phyloP scores from a whole-genome alignment of 2,329 filamentous ascomycete genomes.

The Aspergillus thermomutatus region DNA sequence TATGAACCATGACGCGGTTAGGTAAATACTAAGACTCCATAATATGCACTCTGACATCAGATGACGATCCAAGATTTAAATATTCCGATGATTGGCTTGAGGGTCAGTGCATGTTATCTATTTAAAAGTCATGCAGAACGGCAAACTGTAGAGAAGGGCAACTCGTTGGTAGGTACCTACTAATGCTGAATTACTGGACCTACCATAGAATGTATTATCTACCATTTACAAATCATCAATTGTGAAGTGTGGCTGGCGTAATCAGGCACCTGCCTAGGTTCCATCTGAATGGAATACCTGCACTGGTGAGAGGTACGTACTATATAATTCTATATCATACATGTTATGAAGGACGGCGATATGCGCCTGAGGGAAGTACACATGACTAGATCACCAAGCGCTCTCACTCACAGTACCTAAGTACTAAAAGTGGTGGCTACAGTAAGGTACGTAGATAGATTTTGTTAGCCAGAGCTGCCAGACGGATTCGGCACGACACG shows the following conservation, averaged over 20 bases:
- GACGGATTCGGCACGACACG: conserved; percentile 2
- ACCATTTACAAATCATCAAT: neutral
- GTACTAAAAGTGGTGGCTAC: neutral
- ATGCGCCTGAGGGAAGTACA: neutral
- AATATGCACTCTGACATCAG: neutral
- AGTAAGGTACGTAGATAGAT: too few relatives aligned
- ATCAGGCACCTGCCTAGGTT: neutral
- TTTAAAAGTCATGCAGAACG: neutral
- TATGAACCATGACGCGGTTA: neutral
- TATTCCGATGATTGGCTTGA: neutral
- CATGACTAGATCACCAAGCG: neutral
- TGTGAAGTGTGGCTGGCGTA: neutral
- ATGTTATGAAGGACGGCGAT: neutral
- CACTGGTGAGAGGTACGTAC: neutral
- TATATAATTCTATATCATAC: neutral
- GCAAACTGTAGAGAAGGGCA: neutral
- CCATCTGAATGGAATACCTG: neutral
- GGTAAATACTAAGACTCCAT: neutral
- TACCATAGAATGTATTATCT: neutral
- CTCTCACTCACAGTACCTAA: neutral
- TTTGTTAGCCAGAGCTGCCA: neutral
- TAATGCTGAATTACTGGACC: neutral
- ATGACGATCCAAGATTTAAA: neutral
- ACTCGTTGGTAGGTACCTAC: too few relatives aligned
- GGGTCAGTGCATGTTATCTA: neutral